phyloP scores from a whole-genome alignment of 2,329 filamentous ascomycete species.

The Colletotrichum orchidophilum region DNA sequence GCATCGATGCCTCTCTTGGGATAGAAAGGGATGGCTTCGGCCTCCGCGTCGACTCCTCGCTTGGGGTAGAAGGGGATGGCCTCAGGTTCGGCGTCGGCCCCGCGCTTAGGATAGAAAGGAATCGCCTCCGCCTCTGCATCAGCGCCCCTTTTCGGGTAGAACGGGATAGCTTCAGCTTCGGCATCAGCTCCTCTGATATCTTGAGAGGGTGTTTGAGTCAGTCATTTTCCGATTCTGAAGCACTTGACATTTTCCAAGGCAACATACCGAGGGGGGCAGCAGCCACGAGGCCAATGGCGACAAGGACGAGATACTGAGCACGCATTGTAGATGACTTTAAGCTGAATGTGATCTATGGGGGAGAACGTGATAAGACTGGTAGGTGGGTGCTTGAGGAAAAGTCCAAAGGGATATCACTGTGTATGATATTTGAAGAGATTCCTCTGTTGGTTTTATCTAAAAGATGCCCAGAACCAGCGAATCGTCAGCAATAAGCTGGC shows the following conservation, averaged over 20 bases:
- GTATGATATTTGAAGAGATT: not conserved
- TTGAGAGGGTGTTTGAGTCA: not conserved
- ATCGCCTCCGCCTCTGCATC: too few relatives aligned
- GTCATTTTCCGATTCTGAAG: not conserved
- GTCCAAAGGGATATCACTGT: not conserved
- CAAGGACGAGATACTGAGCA: conserved; percentile 3
- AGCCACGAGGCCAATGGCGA: not conserved
- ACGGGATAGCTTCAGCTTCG: not conserved
- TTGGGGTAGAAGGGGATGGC: too few relatives aligned
- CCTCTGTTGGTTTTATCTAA: not conserved
- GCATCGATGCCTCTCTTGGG: not conserved
- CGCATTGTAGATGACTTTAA: not conserved
- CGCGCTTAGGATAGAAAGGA: too few relatives aligned
- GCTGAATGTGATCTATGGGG: not conserved
- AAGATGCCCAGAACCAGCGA: not conserved
- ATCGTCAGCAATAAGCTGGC: not conserved
- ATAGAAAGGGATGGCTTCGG: too few relatives aligned
- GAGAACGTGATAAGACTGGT: not conserved
- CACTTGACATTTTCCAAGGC: not conserved
- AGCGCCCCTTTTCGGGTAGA: too few relatives aligned
- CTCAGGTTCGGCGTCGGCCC: too few relatives aligned
- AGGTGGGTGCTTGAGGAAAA: not conserved
- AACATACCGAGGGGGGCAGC: conserved; percentile 14
- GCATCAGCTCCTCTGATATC: not conserved
- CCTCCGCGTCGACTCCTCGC: too few relatives aligned